phyloP scores from a whole-genome alignment of 495 filamentous ascomycete species.

The Trichoderma gamsii region DNA sequence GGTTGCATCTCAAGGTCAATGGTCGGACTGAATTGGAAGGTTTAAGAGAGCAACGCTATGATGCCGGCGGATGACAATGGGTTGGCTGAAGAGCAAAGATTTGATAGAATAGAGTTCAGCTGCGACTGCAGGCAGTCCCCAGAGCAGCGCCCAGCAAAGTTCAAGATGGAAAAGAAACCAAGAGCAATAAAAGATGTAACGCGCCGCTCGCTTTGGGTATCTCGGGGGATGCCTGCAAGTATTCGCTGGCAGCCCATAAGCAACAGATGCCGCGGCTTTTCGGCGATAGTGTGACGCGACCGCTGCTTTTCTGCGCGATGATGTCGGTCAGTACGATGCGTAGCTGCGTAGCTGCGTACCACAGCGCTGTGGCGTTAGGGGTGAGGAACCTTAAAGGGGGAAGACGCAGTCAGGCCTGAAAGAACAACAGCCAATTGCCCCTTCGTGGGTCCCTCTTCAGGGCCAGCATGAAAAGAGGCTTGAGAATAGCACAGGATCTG shows the following conservation, averaged over 20 bases:
- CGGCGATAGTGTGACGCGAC: not conserved
- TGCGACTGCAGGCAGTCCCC: not conserved
- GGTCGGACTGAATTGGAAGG: not conserved
- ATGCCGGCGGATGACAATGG: not conserved
- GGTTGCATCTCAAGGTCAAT: not conserved
- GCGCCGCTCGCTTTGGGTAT: slow-evolving; percentile 1
- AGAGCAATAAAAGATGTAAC: not conserved
- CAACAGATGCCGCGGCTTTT: not conserved
- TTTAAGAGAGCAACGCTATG: not conserved
- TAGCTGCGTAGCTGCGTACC: not conserved
- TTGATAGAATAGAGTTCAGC: too few species aligned
- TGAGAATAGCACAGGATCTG: not conserved
- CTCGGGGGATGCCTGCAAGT: not conserved
- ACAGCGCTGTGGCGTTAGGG: not conserved
- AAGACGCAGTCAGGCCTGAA: not conserved
- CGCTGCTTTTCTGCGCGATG: not conserved
- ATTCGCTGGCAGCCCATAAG: not conserved
- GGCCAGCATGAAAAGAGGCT: too few species aligned
- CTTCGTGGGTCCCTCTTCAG: too few species aligned
- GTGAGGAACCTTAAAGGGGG: not conserved
- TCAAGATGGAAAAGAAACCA: not conserved
- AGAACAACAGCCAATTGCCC: too few species aligned
- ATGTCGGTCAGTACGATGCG: not conserved
- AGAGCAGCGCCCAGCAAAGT: not conserved
- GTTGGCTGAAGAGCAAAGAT: too few species aligned